phyloP scores from a whole-genome alignment of 345 rosid species.

The Citrus trifoliata region DNA sequence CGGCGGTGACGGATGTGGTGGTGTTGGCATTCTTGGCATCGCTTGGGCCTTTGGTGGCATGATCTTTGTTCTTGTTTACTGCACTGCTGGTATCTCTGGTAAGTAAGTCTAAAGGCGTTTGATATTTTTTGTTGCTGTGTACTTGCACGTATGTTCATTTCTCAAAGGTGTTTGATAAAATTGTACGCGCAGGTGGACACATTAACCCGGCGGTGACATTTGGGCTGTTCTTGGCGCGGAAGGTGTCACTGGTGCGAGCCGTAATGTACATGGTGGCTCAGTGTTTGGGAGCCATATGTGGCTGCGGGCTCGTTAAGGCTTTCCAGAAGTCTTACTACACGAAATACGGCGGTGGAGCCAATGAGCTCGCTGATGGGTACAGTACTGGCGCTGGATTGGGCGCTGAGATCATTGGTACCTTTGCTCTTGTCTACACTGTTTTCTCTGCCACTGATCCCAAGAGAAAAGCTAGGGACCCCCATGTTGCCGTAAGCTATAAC shows the following conservation, averaged over 20 bases:
- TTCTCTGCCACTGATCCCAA: conserved; percentile 70
- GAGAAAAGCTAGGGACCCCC: conserved; percentile 60
- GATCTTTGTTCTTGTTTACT: conserved; percentile 68
- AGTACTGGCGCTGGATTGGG: conserved; percentile 62
- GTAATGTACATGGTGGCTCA: conserved; percentile 63
- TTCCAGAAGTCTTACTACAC: conserved; percentile 51
- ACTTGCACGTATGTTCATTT: neutral
- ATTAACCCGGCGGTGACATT: conserved; percentile 73
- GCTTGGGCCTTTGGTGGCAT: conserved; percentile 78
- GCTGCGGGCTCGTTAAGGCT: conserved; percentile 58
- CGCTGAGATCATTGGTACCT: conserved; percentile 67
- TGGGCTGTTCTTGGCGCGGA: conserved; percentile 59
- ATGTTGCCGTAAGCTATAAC: conserved; percentile 48
- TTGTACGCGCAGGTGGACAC: conserved; percentile 49
- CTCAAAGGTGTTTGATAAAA: neutral
- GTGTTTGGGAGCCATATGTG: conserved; percentile 65
- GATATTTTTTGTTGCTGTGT: neutral
- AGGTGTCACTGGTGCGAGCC: conserved; percentile 58
- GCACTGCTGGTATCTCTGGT: conserved; percentile 76
- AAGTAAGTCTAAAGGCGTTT: neutral
- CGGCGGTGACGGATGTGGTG: conserved; percentile 36
- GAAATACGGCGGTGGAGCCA: conserved; percentile 63
- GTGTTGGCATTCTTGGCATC: conserved; percentile 64
- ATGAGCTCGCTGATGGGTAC: conserved; percentile 42
- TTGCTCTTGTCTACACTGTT: conserved; percentile 63